Conservation (phyloP, 2,329 filamentous ascomycete species). For the Colletotrichum melonis region DNA sequence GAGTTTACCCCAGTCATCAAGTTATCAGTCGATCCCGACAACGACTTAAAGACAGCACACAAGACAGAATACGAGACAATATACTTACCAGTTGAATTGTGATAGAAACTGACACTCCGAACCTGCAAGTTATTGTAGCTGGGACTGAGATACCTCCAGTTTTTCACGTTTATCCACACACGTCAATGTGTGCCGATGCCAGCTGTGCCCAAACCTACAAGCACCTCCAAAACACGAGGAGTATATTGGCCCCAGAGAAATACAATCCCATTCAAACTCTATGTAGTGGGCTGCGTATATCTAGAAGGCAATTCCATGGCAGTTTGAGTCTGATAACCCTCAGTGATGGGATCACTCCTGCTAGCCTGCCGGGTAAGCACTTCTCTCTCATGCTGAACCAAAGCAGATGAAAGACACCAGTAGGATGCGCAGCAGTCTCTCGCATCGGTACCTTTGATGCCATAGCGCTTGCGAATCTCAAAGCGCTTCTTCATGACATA, state of each 20-base stretch:
- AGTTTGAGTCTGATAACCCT: not conserved
- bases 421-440: not conserved
- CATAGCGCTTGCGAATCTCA: constrained; percentile 10
- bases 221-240: no score
- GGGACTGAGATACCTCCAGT: not conserved
- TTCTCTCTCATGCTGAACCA: constrained; percentile 8
- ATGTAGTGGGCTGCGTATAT: not conserved
- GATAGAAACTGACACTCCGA: not conserved
- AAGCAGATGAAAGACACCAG: not conserved
- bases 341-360: not conserved
- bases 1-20: no score
- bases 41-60: not conserved
- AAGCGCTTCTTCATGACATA: constrained; percentile 5
- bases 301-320: not conserved
- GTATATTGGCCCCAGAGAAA: no score
- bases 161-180: not conserved
- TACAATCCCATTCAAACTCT: not conserved
- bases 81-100: not conserved
- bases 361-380: not conserved
- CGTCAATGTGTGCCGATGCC: not conserved
- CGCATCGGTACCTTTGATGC: constrained; percentile 7
- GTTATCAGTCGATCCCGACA: not conserved
- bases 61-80: not conserved
- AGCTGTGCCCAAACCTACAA: no score
- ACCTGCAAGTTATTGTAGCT: not conserved